Conservation (phyloP, 768 basidiomycete genomes). For the Scleroderma bovista region DNA sequence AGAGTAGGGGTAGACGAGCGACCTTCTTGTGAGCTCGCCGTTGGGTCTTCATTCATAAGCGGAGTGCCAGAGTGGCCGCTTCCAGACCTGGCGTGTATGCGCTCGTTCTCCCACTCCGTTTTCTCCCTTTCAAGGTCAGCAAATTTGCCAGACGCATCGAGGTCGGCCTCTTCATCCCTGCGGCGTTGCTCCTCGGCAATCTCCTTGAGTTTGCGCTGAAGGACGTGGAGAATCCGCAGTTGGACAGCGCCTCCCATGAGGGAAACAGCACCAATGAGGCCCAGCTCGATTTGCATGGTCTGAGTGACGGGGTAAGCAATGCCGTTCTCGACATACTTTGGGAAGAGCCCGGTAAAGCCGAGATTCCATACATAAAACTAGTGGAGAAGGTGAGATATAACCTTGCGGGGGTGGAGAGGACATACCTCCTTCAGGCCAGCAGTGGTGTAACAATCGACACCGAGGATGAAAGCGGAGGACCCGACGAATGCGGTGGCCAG, state of each 20-base stretch:
- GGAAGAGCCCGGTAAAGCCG: constrained; percentile 77
- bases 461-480: constrained; percentile 84
- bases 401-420: not conserved
- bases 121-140: constrained; percentile 61
- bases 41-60: constrained; percentile 60
- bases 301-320: constrained; percentile 82
- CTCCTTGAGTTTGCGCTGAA: constrained; percentile 75
- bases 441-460: constrained; percentile 90
- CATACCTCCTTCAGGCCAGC: constrained; percentile 89
- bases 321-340: constrained; percentile 60
- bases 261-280: constrained; percentile 76
- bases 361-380: constrained; percentile 97
- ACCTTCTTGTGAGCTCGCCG: constrained; percentile 42
- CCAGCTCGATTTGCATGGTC: constrained; percentile 91
- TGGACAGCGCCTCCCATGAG: constrained; percentile 89
- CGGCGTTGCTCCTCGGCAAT: constrained; percentile 69
- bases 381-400: constrained; percentile 9
- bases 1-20: constrained; percentile 44
- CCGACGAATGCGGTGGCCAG: constrained; percentile 87
- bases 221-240: constrained; percentile 74
- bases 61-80: constrained; percentile 61
- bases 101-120: constrained; percentile 78
- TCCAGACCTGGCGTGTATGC: constrained; percentile 55
- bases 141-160: constrained; percentile 66
- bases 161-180: constrained; percentile 71